phyloP scores from a whole-genome alignment of 2,329 filamentous ascomycete species.

The Uncinocarpus reesii region DNA sequence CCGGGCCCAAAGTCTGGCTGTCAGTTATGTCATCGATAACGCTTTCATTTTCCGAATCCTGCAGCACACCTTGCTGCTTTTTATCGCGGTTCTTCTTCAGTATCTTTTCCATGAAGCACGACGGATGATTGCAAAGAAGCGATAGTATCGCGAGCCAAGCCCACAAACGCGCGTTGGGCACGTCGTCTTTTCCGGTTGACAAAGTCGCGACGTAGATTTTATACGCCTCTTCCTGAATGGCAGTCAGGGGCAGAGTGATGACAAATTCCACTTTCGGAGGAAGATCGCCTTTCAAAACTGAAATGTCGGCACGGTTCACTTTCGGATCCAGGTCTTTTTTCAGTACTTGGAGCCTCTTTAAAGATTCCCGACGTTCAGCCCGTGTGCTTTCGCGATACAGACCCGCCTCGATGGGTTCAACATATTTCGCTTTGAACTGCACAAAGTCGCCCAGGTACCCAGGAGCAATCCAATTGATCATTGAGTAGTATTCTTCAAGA shows the following conservation, averaged over 20 bases:
- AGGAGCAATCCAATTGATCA: constrained; percentile 79
- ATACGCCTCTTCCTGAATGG: constrained; percentile 56
- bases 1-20: constrained; percentile 7
- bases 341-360: constrained; percentile 59
- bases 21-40: constrained; percentile 2
- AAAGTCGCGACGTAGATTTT: constrained; percentile 40
- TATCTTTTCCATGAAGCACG: constrained; percentile 43
- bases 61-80: constrained; percentile 4
- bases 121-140: constrained; percentile 51
- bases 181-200: constrained; percentile 25
- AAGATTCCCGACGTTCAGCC: constrained; percentile 47
- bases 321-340: constrained; percentile 66
- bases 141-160: constrained; percentile 45
- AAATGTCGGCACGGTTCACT: constrained; percentile 63
- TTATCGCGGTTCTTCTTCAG: constrained; percentile 23
- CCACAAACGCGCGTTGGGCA: constrained; percentile 41
- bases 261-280: constrained; percentile 74
- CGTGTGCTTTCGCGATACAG: constrained; percentile 54
- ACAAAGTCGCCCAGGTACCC: constrained; percentile 58
- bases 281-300: constrained; percentile 54
- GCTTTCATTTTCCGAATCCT: constrained; percentile 14
- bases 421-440: constrained; percentile 63
- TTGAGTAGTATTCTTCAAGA: constrained; percentile 70
- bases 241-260: constrained; percentile 60
- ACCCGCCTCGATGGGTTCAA: constrained; percentile 61